phyloP scores from a whole-genome alignment of 495 filamentous ascomycete species.

The Jackrogersella minutella region DNA sequence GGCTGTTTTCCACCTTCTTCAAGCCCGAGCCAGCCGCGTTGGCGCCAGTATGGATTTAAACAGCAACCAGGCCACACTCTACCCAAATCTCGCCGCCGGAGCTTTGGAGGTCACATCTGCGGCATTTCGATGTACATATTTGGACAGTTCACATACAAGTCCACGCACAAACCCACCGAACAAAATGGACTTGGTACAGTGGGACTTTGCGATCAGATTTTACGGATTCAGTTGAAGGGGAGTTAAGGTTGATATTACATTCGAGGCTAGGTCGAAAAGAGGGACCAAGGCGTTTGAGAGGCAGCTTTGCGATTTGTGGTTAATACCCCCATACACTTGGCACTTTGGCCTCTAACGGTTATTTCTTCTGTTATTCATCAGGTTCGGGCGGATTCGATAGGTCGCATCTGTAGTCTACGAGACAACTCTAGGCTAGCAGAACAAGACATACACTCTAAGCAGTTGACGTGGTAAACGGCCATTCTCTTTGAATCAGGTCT shows the following conservation, averaged over 20 bases:
- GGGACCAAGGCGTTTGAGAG: constrained; percentile 40
- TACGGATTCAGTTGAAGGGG: constrained; percentile 30
- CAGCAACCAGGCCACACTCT: neutral
- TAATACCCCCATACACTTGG: constrained; percentile 35
- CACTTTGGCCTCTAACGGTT: constrained; percentile 27
- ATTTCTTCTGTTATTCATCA: constrained; percentile 36
- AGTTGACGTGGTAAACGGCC: constrained; percentile 26
- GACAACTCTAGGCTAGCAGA: constrained; percentile 14
- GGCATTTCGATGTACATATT: constrained; percentile 48
- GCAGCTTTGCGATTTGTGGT: constrained; percentile 31
- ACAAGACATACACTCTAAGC: constrained; percentile 7
- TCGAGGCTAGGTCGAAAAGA: constrained; percentile 24
- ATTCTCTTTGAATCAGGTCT: constrained; percentile 23
- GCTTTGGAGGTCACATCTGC: constrained; percentile 5
- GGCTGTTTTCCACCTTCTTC: constrained; percentile 63
- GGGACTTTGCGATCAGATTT: constrained; percentile 33
- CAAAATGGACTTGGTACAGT: constrained; percentile 21
- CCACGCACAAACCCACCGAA: constrained; percentile 31
- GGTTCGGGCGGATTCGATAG: neutral
- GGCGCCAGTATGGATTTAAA: constrained; percentile 45
- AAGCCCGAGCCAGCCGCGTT: constrained; percentile 24
- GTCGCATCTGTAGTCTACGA: constrained; percentile 18
- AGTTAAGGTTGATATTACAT: constrained; percentile 37
- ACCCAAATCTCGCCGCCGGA: constrained; percentile 23
- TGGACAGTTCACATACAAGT: constrained; percentile 34